Conservation (phyloP, 345 rosid species). For the Kernera saxatilis region DNA sequence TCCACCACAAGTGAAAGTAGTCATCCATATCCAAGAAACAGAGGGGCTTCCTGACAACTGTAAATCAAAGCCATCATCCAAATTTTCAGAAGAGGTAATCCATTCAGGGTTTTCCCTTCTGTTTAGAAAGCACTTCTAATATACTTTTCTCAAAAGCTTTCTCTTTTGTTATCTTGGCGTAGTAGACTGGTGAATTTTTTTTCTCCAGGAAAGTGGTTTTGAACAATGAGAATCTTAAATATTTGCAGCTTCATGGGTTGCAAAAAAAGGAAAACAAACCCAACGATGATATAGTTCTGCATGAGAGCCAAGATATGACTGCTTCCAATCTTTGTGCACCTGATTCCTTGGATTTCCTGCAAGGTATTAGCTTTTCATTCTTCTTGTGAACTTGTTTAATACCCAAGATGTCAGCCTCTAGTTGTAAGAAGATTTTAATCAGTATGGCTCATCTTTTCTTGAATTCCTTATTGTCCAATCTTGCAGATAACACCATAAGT, state of each 20-base stretch:
- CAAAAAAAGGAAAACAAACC: conserved; percentile 35
- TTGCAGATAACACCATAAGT: conserved; percentile 37
- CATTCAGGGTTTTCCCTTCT: neutral
- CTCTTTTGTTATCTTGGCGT: neutral
- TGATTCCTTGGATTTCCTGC: conserved; percentile 49
- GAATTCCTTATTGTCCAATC: conserved; percentile 11
- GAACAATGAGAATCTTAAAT: conserved; percentile 34
- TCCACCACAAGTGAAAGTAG: neutral
- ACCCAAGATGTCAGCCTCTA: conserved; percentile 2
- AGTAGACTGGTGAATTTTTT: neutral
- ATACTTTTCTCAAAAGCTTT: neutral
- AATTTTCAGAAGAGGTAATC: conserved; percentile 29
- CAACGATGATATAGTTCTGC: conserved; percentile 23
- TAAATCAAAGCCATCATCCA: conserved; percentile 23
- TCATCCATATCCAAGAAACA: conserved; percentile 15
- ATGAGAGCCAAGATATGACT: conserved; percentile 27
- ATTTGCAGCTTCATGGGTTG: conserved; percentile 58
- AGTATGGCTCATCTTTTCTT: neutral
- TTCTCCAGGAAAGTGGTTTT: conserved; percentile 13
- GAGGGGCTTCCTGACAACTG: conserved; percentile 14
- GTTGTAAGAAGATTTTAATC: conserved; percentile 6
- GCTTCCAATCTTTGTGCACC: conserved; percentile 48
- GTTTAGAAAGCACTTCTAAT: neutral
- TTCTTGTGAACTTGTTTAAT: neutral
- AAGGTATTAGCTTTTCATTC: conserved; percentile 43